Conservation (phyloP, 2,329 filamentous ascomycete genomes). For the Parastagonospora nodorum region DNA sequence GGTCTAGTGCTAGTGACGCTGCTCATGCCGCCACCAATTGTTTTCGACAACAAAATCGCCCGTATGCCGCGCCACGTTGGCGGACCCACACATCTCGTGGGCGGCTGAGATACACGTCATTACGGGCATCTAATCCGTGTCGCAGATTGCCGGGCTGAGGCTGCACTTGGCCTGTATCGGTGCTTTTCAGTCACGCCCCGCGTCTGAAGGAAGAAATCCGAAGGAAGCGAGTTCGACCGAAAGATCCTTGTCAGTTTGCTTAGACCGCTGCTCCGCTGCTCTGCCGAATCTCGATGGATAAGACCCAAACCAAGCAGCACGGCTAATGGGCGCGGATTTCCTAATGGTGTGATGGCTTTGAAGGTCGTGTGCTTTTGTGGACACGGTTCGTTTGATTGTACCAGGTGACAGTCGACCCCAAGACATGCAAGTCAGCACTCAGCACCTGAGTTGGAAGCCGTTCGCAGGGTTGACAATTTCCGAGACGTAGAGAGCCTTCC, state of each 20-base stretch:
- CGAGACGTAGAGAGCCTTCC: too few relatives aligned
- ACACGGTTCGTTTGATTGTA: constrained; percentile 3
- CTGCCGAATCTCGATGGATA: constrained; percentile 32
- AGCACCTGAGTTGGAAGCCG: background rate
- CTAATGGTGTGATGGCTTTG: constrained; percentile 17
- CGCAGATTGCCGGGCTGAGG: constrained; percentile 40
- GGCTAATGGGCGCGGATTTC: constrained; percentile 14
- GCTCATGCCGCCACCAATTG: constrained; percentile 29
- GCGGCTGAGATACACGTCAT: constrained; percentile 42
- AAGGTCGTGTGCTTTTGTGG: constrained; percentile 12
- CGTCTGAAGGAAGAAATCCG: constrained; percentile 14
- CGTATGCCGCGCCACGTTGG: constrained; percentile 42
- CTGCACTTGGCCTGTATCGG: constrained; percentile 23
- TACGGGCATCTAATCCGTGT: constrained; percentile 33
- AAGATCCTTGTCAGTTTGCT: constrained; percentile 26
- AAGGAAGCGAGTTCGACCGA: constrained; percentile 11
- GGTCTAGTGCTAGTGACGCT: constrained; percentile 7
- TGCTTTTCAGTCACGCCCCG: constrained; percentile 8
- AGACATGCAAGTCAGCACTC: constrained; percentile 23
- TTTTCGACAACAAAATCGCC: constrained; percentile 25
- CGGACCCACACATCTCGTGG: constrained; percentile 45
- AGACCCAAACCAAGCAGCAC: constrained; percentile 17
- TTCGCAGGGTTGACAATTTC: too few relatives aligned
- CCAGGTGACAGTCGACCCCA: constrained; percentile 12
- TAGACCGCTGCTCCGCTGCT: constrained; percentile 23